These are phyloP conservation scores for Penicillium sp. DNA, from an alignment of 2,329 filamentous ascomycete species.

Conservation along the genomic window DNA sequence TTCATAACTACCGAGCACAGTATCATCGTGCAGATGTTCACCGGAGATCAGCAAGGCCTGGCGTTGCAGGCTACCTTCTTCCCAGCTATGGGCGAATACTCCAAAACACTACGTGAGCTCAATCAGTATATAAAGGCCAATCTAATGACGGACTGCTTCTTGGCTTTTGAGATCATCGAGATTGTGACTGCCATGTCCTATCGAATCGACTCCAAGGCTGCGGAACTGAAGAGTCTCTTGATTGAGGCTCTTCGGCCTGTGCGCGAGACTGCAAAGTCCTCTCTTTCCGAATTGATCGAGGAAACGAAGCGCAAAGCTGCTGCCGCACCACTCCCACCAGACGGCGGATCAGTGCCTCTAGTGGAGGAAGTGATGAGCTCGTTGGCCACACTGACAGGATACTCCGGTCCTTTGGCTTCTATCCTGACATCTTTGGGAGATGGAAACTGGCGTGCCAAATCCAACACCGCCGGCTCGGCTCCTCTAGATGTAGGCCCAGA, in stretches of 20 bases:
- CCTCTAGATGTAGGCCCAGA: constrained; percentile 86
- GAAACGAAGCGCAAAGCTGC: constrained; percentile 72
- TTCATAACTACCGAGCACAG: constrained; percentile 87
- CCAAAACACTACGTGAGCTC: constrained; percentile 80
- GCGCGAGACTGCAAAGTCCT: constrained; percentile 85
- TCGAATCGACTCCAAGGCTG: constrained; percentile 75
- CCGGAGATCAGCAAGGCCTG: constrained; percentile 76
- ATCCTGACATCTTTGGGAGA: constrained; percentile 92
- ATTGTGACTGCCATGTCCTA: constrained; percentile 78
- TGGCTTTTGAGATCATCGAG: constrained; percentile 93
- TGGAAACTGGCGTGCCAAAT: constrained; percentile 74
- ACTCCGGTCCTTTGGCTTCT: constrained; percentile 78
- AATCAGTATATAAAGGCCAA: constrained; percentile 87
- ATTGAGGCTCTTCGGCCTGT: constrained; percentile 85
- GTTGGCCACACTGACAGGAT: constrained; percentile 81
- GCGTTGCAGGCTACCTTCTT: constrained; percentile 79
- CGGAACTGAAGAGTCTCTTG: constrained; percentile 78
- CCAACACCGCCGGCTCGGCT: constrained; percentile 64
- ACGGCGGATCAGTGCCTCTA: constrained; percentile 74
- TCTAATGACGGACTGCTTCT: constrained; percentile 84
- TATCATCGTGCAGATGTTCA: constrained; percentile 83
- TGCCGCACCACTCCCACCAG: constrained; percentile 66
- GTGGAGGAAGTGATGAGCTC: constrained; percentile 83
- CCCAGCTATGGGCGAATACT: constrained; percentile 73
- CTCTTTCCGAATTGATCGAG: constrained; percentile 77